A percentile compares a stretch with the other conserved stretches of the same genome.
phyloP scores from a whole-genome alignment of 2,329 filamentous ascomycete species.

The Salinomyces thailandicus region DNA sequence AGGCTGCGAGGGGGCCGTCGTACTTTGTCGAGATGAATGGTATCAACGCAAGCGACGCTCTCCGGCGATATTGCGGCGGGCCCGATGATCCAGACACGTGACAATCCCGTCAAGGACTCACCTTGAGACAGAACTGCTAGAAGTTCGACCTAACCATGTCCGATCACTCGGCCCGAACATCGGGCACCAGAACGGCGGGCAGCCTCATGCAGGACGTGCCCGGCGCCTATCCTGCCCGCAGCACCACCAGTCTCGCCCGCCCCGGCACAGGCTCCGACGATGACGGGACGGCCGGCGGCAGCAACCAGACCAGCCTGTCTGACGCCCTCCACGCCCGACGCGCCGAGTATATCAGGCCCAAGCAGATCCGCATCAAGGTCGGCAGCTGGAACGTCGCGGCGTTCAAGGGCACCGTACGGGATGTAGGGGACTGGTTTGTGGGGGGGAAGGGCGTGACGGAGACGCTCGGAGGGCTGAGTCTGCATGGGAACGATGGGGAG shows the following conservation, averaged over 20 bases:
- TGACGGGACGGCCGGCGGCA: conserved; percentile 11
- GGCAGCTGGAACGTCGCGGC: conserved; percentile 93
- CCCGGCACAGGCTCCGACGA: conserved; percentile 12
- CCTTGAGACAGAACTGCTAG: no score
- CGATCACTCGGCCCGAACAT: no score
- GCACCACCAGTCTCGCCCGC: conserved; percentile 5
- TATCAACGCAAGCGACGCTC: no score
- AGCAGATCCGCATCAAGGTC: conserved; percentile 72
- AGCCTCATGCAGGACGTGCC: conserved; percentile 37
- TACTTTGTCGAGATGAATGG: no score
- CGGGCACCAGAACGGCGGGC: conserved; percentile 18
- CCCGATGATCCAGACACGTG: no score
- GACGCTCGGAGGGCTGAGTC: conserved; percentile 45
- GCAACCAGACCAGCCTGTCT: conserved; percentile 31
- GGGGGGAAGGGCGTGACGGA: conserved; percentile 60
- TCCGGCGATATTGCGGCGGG: no score
- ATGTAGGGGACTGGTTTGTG: conserved; percentile 82
- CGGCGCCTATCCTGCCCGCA: conserved; percentile 36
- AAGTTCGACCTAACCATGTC: no score
- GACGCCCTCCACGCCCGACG: conserved; percentile 59
- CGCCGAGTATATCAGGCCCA: conserved; percentile 66
- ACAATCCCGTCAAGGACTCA: no score
- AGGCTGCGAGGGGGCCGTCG: no score
- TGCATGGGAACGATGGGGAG: conserved; percentile 15
- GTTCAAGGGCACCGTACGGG: conserved; percentile 73